Base-by-base conservation (phyloP, 768 basidiomycete species). In the Boletus tylopilopsis region DNA sequence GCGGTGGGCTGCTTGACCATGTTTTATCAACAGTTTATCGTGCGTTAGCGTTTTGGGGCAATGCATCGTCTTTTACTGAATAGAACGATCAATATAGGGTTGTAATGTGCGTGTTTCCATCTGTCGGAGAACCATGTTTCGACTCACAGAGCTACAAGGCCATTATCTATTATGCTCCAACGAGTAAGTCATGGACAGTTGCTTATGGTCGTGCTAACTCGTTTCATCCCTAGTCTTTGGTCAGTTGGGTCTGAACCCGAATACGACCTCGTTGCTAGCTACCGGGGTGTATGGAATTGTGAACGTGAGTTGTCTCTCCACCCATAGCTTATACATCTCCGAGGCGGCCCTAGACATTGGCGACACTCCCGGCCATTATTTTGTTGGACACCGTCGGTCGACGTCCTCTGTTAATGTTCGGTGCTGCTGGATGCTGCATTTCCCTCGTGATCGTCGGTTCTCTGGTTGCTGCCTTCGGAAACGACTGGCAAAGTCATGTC, bases 231-330 rank as follows among this genome's bases (percentile, higher is more conserved):
- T n/a, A 61, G 73, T 75, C 32, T 74, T 74, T 47, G 60, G 66
- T 43, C 69, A 71, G 45, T 49, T 75, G n/a, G 71, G 71, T n/a
- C 54, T 74, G 29, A 62, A 71, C 19, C 68, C 66, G 0, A 70
- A 66, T 32, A 73, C 73, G 1, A 70, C 73, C 1, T 74, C 73
- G 8, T 50, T 74, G 6, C 54, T 74, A 10, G 73, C 73, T n/a
- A 70, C 72, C 1, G 73, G 73, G 12, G 69, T 72, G 19, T 71
- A 65, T 18, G 73, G 73, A 7, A 59, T 73, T 53, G 64, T 68
- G 15, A 70, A 66, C 13, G 61, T 60, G 39, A 33, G 58, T 53
- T 4, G 8, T 23, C 3, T 41, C 24, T 51, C 16, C 29, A 15
- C 19, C 21, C 11, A 24, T 10, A 32, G 7, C 22, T 34, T 19